These are phyloP conservation scores for Penicillium alfredii DNA, from an alignment of 495 filamentous ascomycete genomes.

Conservation along the genomic window DNA sequence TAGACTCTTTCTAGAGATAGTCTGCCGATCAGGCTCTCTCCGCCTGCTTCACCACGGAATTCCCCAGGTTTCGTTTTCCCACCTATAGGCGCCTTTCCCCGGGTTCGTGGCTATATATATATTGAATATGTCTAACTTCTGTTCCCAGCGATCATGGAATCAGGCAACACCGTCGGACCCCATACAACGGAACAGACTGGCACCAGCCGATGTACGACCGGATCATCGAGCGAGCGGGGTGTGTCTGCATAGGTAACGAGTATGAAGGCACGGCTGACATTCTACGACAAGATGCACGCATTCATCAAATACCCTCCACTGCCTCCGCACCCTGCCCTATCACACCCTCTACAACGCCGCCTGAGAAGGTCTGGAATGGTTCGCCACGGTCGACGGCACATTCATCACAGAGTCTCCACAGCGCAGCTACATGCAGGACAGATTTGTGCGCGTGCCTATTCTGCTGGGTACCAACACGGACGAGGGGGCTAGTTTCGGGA, in stretches of 20 bases:
- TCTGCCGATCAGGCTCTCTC: too few relatives aligned
- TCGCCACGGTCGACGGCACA: constrained; percentile 44
- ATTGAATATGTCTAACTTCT: background rate
- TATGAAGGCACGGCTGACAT: background rate
- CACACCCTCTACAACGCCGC: constrained; percentile 50
- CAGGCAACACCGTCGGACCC: constrained; percentile 45
- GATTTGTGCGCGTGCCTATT: constrained; percentile 40
- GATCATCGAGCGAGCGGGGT: constrained; percentile 30
- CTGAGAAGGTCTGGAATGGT: constrained; percentile 33
- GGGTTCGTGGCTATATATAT: too few relatives aligned
- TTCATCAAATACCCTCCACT: constrained; percentile 52
- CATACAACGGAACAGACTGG: constrained; percentile 38
- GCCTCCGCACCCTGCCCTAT: constrained; percentile 55
- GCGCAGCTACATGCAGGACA: constrained; percentile 27
- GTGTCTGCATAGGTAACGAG: constrained; percentile 1
- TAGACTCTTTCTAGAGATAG: too few relatives aligned
- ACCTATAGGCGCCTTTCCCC: constrained; percentile 14
- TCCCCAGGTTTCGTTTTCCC: constrained; percentile 10
- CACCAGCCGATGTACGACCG: constrained; percentile 37
- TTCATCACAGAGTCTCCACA: constrained; percentile 43
- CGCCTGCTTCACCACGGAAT: too few relatives aligned
- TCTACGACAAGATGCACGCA: constrained; percentile 46
- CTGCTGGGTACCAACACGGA: constrained; percentile 44
- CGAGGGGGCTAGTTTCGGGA: constrained; percentile 45
- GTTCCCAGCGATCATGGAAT: constrained; percentile 62